Conservation (phyloP, 495 filamentous ascomycete genomes). For the Pyrenula massariospora region DNA sequence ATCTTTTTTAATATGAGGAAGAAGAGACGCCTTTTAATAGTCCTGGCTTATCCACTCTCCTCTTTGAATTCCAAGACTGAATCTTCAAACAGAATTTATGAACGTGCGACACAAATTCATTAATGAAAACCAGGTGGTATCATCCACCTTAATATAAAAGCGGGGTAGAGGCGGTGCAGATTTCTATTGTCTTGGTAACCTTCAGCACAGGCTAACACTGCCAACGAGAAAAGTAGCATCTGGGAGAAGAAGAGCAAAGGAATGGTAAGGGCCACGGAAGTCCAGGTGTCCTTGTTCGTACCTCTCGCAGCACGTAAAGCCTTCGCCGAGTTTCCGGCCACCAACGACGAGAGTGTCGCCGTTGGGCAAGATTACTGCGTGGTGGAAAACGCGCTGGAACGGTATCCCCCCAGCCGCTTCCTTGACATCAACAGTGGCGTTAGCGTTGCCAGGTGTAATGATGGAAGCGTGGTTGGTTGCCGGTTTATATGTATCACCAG, state of each 20-base stretch:
- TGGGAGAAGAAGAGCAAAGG: conserved; percentile 4
- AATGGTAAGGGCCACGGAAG: conserved; percentile 2
- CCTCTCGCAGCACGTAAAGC: conserved; percentile 28
- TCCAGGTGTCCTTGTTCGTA: conserved; percentile 24
- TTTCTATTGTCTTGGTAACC: too few species aligned
- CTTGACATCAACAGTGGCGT: conserved; percentile 12
- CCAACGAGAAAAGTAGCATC: conserved; percentile 9
- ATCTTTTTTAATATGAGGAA: too few species aligned
- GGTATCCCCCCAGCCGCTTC: conserved; percentile 27
- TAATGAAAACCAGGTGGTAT: too few species aligned
- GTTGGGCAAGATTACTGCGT: conserved; percentile 9
- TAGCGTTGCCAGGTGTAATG: conserved; percentile 28
- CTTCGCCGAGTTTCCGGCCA: conserved; percentile 9
- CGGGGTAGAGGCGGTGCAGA: too few species aligned
- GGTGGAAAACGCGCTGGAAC: conserved; percentile 2
- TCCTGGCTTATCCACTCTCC: too few species aligned
- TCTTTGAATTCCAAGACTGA: too few species aligned
- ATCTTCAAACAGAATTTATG: too few species aligned
- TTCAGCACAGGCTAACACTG: conserved; percentile 3
- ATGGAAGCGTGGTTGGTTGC: conserved; percentile 32
- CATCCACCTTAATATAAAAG: too few species aligned
- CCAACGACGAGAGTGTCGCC: conserved; percentile 9
- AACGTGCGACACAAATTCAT: too few species aligned
- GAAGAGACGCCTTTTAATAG: too few species aligned
- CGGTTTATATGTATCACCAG: neutral